These are phyloP conservation scores for Carex myosuroides DNA, from an alignment of 176 grass and related monocot species.

Conservation along the genomic window DNA sequence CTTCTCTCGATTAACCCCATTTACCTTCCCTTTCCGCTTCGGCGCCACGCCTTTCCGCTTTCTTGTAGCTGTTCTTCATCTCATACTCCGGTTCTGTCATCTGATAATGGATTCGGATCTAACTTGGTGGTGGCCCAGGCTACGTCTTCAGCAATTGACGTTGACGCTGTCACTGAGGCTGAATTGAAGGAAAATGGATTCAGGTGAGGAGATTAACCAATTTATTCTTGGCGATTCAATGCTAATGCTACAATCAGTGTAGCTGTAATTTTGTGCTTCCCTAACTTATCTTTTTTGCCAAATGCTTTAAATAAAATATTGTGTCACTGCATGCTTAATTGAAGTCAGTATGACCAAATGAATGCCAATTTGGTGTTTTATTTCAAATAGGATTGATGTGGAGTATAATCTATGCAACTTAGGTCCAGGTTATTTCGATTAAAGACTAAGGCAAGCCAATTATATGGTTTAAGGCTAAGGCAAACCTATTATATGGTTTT, in stretches of 20 bases:
- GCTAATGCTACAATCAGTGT: neutral
- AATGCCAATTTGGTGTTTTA: neutral
- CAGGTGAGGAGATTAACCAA: conserved; percentile 14
- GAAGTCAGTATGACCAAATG: neutral
- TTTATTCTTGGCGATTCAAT: neutral
- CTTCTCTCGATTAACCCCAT: neutral
- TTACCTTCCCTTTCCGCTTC: neutral
- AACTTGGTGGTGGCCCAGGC: neutral
- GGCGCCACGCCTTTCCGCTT: conserved; percentile 23
- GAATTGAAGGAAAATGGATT: conserved; percentile 89
- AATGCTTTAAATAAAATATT: neutral
- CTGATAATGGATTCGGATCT: conserved; percentile 22
- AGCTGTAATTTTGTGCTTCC: neutral
- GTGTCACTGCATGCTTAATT: neutral
- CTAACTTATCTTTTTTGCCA: neutral
- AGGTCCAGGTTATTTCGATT: neutral
- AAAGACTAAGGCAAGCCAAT: neutral
- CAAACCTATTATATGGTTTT: neutral
- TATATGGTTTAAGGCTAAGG: neutral
- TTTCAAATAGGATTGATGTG: neutral
- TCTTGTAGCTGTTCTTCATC: conserved; percentile 36
- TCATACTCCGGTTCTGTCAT: neutral
- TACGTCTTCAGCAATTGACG: conserved; percentile 25
- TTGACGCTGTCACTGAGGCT: conserved; percentile 61
- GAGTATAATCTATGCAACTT: neutral